Evolutionary conservation across 345 rosid species (phyloP).

Genomic region (Salix viminalis): DNA sequence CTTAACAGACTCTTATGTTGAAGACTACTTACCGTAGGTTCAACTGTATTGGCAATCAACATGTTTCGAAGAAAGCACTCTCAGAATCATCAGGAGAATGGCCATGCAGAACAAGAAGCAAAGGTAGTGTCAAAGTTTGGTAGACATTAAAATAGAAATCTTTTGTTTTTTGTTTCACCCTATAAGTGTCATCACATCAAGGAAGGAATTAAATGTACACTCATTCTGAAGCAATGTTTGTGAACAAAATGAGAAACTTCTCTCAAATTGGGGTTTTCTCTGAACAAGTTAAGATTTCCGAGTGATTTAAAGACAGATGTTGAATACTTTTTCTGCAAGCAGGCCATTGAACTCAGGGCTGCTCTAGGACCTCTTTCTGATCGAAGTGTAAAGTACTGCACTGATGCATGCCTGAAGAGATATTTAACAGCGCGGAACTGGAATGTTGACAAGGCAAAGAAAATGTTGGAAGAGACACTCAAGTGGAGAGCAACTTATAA

Average conservation of each 20-base stretch:
- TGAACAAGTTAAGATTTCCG: background rate
- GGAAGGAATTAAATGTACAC: background rate
- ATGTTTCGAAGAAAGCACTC: constrained; percentile 53
- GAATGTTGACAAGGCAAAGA: constrained; percentile 27
- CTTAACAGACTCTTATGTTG: background rate
- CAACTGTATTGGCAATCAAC: constrained; percentile 19
- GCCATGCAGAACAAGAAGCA: constrained; percentile 35
- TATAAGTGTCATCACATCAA: background rate
- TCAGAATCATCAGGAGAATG: constrained; percentile 41
- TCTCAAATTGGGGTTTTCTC: background rate
- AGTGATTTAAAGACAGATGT: background rate
- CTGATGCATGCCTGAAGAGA: constrained; percentile 28
- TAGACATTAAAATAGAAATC: background rate
- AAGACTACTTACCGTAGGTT: background rate
- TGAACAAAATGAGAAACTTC: background rate
- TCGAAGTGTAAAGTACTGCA: constrained; percentile 22
- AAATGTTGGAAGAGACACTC: constrained; percentile 30
- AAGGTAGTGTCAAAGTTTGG: constrained; percentile 41
- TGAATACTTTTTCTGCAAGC: background rate
- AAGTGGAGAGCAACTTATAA: constrained; percentile 29
- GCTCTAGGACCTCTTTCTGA: constrained; percentile 29
- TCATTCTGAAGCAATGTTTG: background rate
- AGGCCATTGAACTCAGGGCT: constrained; percentile 22
- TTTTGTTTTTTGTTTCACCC: background rate
- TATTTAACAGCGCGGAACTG: constrained; percentile 30